Evolutionary conservation across 331 rosid genomes (phyloP).

Genomic region (Quercus phellos): DNA sequence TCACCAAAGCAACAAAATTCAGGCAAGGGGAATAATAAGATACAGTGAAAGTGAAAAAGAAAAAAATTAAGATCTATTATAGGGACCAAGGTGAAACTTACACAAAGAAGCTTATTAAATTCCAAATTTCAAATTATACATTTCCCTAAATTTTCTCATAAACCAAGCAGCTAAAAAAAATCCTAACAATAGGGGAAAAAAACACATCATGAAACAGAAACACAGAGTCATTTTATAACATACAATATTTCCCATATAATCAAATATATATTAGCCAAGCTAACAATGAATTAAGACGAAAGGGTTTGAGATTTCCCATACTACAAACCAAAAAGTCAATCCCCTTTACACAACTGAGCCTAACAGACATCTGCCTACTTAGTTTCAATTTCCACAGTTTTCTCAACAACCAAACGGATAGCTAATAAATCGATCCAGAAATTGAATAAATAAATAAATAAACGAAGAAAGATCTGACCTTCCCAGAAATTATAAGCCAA

Average conservation of each 20-base stretch:
- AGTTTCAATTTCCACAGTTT: not conserved
- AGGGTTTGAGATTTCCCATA: not conserved
- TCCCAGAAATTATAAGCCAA: constrained; percentile 78
- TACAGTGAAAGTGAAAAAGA: not conserved
- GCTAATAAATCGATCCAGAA: not conserved
- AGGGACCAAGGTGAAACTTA: not conserved
- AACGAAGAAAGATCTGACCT: constrained; percentile 47
- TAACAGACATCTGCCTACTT: not conserved
- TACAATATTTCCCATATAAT: too few relatives aligned
- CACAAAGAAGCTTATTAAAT: not conserved
- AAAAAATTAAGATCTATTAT: not conserved
- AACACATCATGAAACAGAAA: too few relatives aligned
- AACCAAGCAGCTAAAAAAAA: not conserved
- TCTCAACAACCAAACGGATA: constrained; percentile 4
- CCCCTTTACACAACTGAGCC: not conserved
- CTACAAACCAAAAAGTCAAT: not conserved
- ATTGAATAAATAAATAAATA: not conserved
- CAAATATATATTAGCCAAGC: too few relatives aligned
- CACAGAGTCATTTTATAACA: too few relatives aligned
- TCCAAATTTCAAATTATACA: not conserved
- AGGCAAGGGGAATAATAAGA: not conserved
- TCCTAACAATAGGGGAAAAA: too few relatives aligned
- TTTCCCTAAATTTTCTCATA: not conserved
- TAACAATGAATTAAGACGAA: not conserved
- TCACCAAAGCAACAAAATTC: not conserved